A percentile compares a stretch with the other conserved stretches of the same genome.
phyloP scores from a whole-genome alignment of 2,329 filamentous ascomycete genomes.

The Arachnomyces sp. region DNA sequence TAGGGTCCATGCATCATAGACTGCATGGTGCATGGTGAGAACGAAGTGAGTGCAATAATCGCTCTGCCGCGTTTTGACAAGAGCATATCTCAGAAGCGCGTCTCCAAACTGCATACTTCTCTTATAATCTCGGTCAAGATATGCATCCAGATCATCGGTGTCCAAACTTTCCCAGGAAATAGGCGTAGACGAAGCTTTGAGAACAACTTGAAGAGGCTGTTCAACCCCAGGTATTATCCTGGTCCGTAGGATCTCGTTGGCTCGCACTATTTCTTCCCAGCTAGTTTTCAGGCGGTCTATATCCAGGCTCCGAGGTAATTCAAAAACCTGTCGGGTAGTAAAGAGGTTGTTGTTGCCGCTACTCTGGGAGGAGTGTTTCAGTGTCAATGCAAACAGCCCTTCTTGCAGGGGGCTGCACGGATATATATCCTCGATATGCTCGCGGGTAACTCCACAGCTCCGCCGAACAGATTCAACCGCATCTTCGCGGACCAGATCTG shows the following conservation, averaged over 20 bases:
- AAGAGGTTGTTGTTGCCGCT: constrained; percentile 12
- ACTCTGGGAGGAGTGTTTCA: constrained; percentile 2
- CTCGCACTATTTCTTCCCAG: constrained; percentile 9
- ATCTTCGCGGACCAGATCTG: too few species aligned
- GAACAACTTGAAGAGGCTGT: too few species aligned
- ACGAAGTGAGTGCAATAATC: constrained; percentile 20
- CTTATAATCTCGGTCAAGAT: constrained; percentile 11
- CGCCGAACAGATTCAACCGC: not conserved
- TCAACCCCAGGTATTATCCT: constrained; percentile 25
- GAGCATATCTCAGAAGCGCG: constrained; percentile 14
- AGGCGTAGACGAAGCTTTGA: too few species aligned
- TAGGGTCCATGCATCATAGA: constrained; percentile 33
- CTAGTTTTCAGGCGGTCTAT: constrained; percentile 7
- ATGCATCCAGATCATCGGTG: constrained; percentile 9
- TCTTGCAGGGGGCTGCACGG: constrained; percentile 13
- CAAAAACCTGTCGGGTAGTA: constrained; percentile 9
- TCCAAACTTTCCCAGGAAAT: constrained; percentile 15
- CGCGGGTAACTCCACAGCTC: constrained; percentile 1
- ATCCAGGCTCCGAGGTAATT: constrained; percentile 9
- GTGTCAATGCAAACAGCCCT: constrained; percentile 5
- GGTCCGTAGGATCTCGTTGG: constrained; percentile 18
- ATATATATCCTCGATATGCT: constrained; percentile 35
- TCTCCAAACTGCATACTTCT: constrained; percentile 17
- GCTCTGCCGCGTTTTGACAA: constrained; percentile 9
- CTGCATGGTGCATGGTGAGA: constrained; percentile 35